Evolutionary conservation across 108 stramenopile genomes (phyloP).

Genomic region (Nannochloropsis gaditana): DNA sequence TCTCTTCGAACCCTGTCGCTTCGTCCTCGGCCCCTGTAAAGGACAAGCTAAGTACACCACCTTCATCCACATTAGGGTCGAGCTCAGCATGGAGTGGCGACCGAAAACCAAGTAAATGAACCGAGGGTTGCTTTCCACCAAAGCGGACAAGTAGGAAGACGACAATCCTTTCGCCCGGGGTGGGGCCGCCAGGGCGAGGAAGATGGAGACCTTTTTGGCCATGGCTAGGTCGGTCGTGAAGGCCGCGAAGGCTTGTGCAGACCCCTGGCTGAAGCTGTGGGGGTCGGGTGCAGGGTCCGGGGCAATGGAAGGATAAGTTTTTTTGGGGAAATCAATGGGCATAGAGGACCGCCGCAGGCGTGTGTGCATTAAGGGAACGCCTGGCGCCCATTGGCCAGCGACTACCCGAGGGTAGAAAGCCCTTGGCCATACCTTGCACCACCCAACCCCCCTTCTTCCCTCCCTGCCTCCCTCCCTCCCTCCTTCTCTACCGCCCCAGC

Average conservation of each 20-base stretch:
- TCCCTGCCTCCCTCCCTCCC: neutral
- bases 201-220: conserved; percentile 29
- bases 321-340: neutral
- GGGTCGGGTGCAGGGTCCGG: neutral
- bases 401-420: no score
- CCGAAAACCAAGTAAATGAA: conserved; percentile 47
- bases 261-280: conserved; percentile 37
- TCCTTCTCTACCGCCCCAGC: neutral
- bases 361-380: no score
- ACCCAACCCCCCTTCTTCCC: neutral
- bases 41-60: neutral
- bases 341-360: neutral
- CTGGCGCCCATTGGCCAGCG: no score
- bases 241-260: conserved; percentile 52
- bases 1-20: neutral
- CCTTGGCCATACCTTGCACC: no score
- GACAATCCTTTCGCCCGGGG: conserved; percentile 42
- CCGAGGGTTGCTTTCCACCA: conserved; percentile 42
- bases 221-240: conserved; percentile 36
- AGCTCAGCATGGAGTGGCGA: conserved; percentile 35
- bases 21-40: neutral
- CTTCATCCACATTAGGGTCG: conserved; percentile 42
- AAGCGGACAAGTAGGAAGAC: conserved; percentile 16
- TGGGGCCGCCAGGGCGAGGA: conserved; percentile 48
- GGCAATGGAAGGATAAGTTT: neutral